Evolutionary conservation across 441 rosid genomes (phyloP).

Genomic region (Euphorbia celastroides): DNA sequence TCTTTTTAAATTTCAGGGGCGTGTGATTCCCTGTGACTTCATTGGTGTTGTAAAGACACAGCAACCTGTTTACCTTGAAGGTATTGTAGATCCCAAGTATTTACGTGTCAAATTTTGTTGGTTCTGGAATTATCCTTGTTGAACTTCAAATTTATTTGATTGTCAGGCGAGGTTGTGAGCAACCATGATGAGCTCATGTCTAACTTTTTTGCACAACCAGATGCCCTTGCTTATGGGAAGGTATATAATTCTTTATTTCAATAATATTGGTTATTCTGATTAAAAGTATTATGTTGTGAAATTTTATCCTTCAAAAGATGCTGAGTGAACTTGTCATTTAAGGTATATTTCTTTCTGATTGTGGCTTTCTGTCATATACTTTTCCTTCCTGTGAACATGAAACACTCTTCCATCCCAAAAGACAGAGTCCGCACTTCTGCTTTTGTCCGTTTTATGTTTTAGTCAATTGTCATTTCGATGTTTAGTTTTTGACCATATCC

Average conservation of each 20-base stretch:
- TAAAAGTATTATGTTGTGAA: background rate
- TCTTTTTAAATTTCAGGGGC: slow-evolving; percentile 53
- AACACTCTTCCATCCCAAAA: background rate
- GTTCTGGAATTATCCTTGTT: background rate
- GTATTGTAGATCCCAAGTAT: slow-evolving; percentile 26
- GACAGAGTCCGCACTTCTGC: background rate
- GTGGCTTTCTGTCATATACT: background rate
- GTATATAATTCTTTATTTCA: slow-evolving; percentile 28
- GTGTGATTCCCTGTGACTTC: slow-evolving; percentile 89
- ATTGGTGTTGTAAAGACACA: slow-evolving; percentile 84
- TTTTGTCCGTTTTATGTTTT: background rate
- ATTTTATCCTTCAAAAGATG: background rate
- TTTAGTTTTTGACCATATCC: no score
- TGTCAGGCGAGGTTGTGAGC: slow-evolving; percentile 75
- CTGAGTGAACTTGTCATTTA: background rate
- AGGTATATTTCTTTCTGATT: background rate
- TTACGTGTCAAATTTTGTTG: slow-evolving; percentile 1
- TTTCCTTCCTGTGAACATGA: background rate
- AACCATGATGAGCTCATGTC: slow-evolving; percentile 99
- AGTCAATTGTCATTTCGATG: background rate
- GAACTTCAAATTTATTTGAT: slow-evolving; percentile 10
- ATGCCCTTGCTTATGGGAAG: slow-evolving; percentile 97
- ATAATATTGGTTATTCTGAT: background rate
- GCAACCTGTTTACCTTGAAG: slow-evolving; percentile 83
- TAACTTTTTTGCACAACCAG: slow-evolving; percentile 97